These are phyloP conservation scores for Aureobasidium sp. DNA, from an alignment of 2,329 filamentous ascomycete genomes.

Conservation along the genomic window DNA sequence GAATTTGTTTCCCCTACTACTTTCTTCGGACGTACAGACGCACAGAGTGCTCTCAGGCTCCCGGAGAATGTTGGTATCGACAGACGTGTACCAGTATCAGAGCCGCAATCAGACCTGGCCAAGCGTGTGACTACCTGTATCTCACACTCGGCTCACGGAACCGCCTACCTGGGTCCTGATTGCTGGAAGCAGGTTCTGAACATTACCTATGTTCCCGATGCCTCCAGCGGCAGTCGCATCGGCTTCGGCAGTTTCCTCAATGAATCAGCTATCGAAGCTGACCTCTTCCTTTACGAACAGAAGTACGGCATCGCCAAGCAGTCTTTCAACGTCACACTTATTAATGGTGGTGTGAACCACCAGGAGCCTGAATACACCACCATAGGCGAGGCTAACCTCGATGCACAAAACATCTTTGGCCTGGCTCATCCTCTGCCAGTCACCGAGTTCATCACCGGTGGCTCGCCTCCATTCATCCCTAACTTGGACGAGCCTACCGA, in stretches of 20 bases:
- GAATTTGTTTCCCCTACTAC: slow-evolving; percentile 24
- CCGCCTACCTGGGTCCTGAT: slow-evolving; percentile 17
- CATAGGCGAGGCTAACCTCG: slow-evolving; percentile 54
- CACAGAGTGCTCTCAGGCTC: slow-evolving; percentile 10
- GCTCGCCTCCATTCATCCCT: slow-evolving; percentile 6
- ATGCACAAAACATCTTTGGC: slow-evolving; percentile 46
- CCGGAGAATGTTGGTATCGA: slow-evolving; percentile 14
- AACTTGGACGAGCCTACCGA: slow-evolving; percentile 17
- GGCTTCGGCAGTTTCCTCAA: slow-evolving; percentile 36
- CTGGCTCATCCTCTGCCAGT: slow-evolving; percentile 19
- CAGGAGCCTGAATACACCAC: slow-evolving; percentile 32
- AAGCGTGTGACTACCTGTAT: slow-evolving; percentile 15
- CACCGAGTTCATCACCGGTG: slow-evolving; percentile 13
- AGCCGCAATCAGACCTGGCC: slow-evolving; percentile 2
- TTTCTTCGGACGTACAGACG: slow-evolving; percentile 19
- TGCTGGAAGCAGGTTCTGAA: slow-evolving; percentile 23
- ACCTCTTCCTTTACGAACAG: slow-evolving; percentile 20
- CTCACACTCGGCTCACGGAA: slow-evolving; percentile 13
- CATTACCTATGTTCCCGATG: slow-evolving; percentile 19
- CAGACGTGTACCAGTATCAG: background rate
- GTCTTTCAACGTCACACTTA: slow-evolving; percentile 50
- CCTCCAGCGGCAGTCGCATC: slow-evolving; percentile 41
- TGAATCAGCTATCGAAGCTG: slow-evolving; percentile 20
- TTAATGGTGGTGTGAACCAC: slow-evolving; percentile 48
- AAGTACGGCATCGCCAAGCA: slow-evolving; percentile 26